Percentiles rank a stretch among this genome's conserved stretches.
Conservation (phyloP, 2,329 filamentous ascomycete species). For the Verticillium isaacii region DNA sequence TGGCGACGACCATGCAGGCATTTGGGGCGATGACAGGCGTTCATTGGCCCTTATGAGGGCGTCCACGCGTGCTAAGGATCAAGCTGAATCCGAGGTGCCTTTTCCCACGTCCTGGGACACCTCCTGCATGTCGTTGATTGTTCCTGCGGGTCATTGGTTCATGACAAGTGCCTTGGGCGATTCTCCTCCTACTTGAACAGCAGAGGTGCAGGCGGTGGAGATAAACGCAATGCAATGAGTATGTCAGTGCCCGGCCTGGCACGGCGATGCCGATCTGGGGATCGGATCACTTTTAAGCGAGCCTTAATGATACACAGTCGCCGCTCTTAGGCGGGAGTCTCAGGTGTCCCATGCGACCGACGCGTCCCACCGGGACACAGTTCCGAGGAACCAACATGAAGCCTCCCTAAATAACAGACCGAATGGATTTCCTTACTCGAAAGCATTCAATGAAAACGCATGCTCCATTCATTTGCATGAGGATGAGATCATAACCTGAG, state of each 20-base stretch:
- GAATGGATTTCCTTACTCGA: no score
- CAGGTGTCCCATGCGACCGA: no score
- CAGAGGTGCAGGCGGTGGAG: neutral
- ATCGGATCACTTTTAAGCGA: neutral
- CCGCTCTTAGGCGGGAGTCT: no score
- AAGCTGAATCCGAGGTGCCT: neutral
- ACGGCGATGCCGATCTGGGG: neutral
- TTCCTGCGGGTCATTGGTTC: conserved; percentile 7
- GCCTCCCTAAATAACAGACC: no score
- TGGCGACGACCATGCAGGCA: conserved; percentile 9
- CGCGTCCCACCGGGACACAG: no score
- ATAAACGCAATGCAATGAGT: neutral
- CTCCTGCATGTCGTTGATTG: conserved; percentile 5
- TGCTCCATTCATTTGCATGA: no score
- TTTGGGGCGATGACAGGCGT: conserved; percentile 5
- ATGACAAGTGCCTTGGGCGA: conserved; percentile 1
- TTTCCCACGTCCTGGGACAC: conserved; percentile 7
- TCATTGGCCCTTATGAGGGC: conserved; percentile 4
- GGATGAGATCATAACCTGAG: no score
- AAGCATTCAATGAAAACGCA: no score
- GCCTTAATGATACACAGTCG: no score
- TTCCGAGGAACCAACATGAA: no score
- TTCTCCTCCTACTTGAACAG: neutral
- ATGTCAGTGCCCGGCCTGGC: neutral
- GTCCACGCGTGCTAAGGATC: neutral